Percentiles rank a stretch among this genome's conserved stretches.
These are phyloP conservation scores for Margaritispora aquatica DNA, from an alignment of 495 filamentous ascomycete species.

Conservation along the genomic window DNA sequence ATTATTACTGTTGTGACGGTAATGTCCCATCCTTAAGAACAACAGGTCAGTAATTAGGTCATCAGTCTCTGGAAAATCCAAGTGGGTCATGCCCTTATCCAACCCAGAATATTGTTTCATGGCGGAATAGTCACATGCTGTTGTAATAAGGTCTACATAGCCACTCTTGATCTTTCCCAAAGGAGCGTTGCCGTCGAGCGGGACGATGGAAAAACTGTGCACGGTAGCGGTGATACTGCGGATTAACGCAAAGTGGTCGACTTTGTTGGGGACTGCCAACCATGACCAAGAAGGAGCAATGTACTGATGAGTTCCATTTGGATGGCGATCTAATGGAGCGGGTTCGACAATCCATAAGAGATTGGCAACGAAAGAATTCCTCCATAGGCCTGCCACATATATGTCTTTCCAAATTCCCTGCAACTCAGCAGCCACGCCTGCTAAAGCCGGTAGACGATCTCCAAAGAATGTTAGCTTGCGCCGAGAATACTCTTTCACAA, in stretches of 20 bases:
- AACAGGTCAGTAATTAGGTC: not conserved
- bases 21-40: not conserved
- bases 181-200: not conserved
- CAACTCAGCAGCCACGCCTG: slow-evolving; percentile 1
- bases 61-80: too few species aligned
- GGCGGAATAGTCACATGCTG: not conserved
- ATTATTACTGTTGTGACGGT: not conserved
- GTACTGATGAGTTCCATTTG: not conserved
- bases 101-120: not conserved
- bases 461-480: not conserved
- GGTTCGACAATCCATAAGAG: not conserved
- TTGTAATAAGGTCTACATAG: not conserved
- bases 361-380: not conserved
- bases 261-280: not conserved
- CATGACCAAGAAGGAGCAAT: not conserved
- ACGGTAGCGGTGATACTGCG: not conserved
- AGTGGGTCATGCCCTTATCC: not conserved
- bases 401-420: not conserved
- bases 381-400: slow-evolving; percentile 7
- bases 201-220: not conserved
- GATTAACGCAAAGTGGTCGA: not conserved
- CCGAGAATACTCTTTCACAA: not conserved
- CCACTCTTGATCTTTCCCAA: not conserved
- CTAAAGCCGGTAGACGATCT: slow-evolving; percentile 1
- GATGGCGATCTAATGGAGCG: not conserved